A percentile compares a stretch with the other conserved stretches of the same genome.
Evolutionary conservation across 768 basidiomycete genomes (phyloP).

Genomic region (Serendipita sp.): DNA sequence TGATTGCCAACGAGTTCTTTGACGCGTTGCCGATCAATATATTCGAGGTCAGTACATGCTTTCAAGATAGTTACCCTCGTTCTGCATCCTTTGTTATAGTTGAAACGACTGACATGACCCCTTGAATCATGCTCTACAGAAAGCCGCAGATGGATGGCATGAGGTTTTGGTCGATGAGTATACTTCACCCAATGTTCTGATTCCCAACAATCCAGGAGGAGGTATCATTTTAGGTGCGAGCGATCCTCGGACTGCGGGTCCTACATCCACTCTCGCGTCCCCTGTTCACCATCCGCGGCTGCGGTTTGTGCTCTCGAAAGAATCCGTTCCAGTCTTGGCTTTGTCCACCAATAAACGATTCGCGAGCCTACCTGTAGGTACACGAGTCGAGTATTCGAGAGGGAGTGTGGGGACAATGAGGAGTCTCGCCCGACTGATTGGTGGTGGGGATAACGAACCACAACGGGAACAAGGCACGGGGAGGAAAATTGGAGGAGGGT

Average conservation of each 20-base stretch:
- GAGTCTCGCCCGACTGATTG: slow-evolving; percentile 47
- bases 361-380: slow-evolving; percentile 44
- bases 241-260: slow-evolving; percentile 11
- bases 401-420: slow-evolving; percentile 52
- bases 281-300: slow-evolving; percentile 22
- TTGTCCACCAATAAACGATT: slow-evolving; percentile 56
- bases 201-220: too few relatives aligned
- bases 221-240: background rate
- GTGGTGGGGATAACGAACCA: slow-evolving; percentile 6
- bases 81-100: background rate
- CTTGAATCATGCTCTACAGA: slow-evolving; percentile 26
- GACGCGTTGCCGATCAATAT: slow-evolving; percentile 89
- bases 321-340: slow-evolving; percentile 35
- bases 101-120: background rate
- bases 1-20: slow-evolving; percentile 95
- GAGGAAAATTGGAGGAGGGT: slow-evolving; percentile 22
- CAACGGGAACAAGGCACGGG: slow-evolving; percentile 6
- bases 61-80: background rate
- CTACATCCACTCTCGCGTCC: too few relatives aligned
- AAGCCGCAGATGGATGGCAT: slow-evolving; percentile 63
- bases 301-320: slow-evolving; percentile 48
- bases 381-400: slow-evolving; percentile 68
- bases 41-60: slow-evolving; percentile 40
- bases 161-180: slow-evolving; percentile 55
- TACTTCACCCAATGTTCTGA: slow-evolving; percentile 7